Base-by-base conservation (phyloP, 768 basidiomycete species). In the Russula griseocarnosa region DNA sequence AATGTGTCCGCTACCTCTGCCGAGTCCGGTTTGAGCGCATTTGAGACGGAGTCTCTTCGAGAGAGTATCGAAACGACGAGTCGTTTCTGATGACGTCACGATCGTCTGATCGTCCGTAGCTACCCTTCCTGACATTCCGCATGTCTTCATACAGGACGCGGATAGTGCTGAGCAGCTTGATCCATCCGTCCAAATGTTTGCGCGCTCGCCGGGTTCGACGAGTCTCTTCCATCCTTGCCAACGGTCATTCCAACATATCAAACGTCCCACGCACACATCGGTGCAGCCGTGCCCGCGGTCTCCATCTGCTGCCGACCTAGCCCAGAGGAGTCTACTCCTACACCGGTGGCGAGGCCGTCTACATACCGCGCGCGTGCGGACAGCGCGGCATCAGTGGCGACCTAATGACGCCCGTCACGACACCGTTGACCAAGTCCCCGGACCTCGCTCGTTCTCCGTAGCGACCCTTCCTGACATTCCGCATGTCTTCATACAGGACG, bases 141-240 rank as follows among this genome's bases (percentile, higher is more conserved):
- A 61, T 28, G 46, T 30, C 30, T 60, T 59, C 62, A 66, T 66
- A 55, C 70, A 62, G 47, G 57, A 7, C 59, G 62, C 38, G 55
- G 73, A 73, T 74, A 82, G 81, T 62, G 79, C 81, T 2, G 66
- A 70, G 18, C 79, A 70, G 18, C 83, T 86, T 81, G 88, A 92
- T 70, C 85, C 84, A 7, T 88, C 87, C 18, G 92, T 94, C 42
- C 76, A 88, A 68, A 78, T 78, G 20, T 86, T 94, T 73, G 88
- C 85, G 26, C 82, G 92, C 53, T 90, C 93, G 18, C 85, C 82
- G 13, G 80, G 83, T 57, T 89, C 87, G 14, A 92, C 92, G 90
- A 91, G 76, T 84, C 83, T 64, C 76, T 90, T 11, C 81, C 81
- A 13, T 69, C 71, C 13, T 71, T 74, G 32, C 72, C 74, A 22